These are phyloP conservation scores for Adansonia gregorii DNA, from an alignment of 441 rosid species.

Conservation along the genomic window DNA sequence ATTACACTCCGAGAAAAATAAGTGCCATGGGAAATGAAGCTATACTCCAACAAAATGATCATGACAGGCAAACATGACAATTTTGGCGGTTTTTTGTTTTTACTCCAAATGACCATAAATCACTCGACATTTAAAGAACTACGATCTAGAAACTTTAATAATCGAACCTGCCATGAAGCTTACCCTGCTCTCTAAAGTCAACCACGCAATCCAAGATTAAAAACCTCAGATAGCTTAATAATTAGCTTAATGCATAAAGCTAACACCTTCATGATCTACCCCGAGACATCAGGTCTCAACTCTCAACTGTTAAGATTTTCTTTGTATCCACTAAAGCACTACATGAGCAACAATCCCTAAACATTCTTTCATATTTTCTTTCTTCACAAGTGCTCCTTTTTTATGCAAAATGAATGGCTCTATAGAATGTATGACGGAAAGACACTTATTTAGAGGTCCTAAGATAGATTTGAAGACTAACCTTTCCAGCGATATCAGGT, in stretches of 20 bases:
- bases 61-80: background rate
- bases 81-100: background rate
- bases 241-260: background rate
- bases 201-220: background rate
- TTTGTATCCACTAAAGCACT: background rate
- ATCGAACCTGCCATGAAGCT: background rate
- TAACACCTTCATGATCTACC: background rate
- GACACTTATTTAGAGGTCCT: slow-evolving; percentile 7
- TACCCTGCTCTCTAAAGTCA: background rate
- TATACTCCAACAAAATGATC: slow-evolving; percentile 8
- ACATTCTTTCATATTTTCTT: background rate
- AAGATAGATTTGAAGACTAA: slow-evolving; percentile 40
- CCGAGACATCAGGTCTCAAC: background rate
- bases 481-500: slow-evolving; percentile 99
- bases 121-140: background rate
- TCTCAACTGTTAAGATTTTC: background rate
- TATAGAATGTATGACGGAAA: background rate
- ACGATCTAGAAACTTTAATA: background rate
- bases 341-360: background rate
- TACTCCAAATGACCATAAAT: slow-evolving; percentile 4
- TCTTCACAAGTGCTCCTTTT: background rate
- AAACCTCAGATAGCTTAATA: background rate
- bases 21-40: background rate
- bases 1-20: background rate
- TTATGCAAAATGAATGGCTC: background rate